Percentiles rank a stretch among this genome's conserved stretches.
Conservation (phyloP, 2,329 filamentous ascomycete genomes). For the Triangularia verruculosa region DNA sequence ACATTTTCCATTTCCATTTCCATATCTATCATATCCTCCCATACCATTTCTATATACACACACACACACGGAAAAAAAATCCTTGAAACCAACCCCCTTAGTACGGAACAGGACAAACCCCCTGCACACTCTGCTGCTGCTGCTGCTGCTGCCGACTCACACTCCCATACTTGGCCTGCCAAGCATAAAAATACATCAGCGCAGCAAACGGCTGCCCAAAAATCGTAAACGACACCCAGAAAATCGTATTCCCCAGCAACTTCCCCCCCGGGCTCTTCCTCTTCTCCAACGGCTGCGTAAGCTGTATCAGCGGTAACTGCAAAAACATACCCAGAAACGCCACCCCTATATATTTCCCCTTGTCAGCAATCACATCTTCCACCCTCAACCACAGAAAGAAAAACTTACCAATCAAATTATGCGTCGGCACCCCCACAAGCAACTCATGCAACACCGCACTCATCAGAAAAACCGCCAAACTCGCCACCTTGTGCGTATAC, state of each 20-base stretch:
- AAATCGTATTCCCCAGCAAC: conserved; percentile 85
- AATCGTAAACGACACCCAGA: conserved; percentile 95
- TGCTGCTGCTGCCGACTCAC: conserved; percentile 48
- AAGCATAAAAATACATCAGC: conserved; percentile 94
- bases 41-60: no score
- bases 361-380: neutral
- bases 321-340: conserved; percentile 93
- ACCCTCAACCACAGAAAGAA: no score
- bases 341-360: conserved; percentile 56
- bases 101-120: conserved; percentile 13
- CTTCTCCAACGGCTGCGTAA: conserved; percentile 77
- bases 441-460: conserved; percentile 90
- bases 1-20: no score
- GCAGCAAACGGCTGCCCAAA: conserved; percentile 92
- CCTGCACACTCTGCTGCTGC: neutral
- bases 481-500: conserved; percentile 67
- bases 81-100: neutral
- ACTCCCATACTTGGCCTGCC: conserved; percentile 95
- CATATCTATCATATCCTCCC: no score
- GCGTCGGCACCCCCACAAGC: conserved; percentile 88
- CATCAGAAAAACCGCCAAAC: conserved; percentile 79
- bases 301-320: conserved; percentile 80
- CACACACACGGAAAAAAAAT: no score
- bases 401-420: conserved; percentile 79
- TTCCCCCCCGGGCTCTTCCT: conserved; percentile 72